Evolutionary conservation across 1,139 yeast genomes (phyloP), one percentile per base, ranked within the genome.

Genomic region (Blastobotrys petasosporus): DNA sequence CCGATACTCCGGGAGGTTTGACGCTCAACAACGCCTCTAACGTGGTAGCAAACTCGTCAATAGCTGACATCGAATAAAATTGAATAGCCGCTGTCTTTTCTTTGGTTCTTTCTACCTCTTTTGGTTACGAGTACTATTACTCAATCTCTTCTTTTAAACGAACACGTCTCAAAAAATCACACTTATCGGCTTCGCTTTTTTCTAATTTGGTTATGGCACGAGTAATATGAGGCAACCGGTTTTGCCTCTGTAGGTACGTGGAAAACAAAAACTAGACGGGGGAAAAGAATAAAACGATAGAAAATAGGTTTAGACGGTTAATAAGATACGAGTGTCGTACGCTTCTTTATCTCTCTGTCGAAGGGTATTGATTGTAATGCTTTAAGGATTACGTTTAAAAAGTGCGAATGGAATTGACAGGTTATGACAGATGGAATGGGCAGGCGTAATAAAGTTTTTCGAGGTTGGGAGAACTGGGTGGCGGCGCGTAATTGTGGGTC

Each of bases 1-100:
- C 97, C 32, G 97, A 88, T 48, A 92, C 94, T 50, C 98, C 97
- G 17, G 94, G 94, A 25, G 96, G 82, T 67, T 86, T 87, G 54
- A 86, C 73, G 16, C 12, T 37, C 51, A 82, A 77, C 54, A 90
- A 74, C 62, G 90, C 94, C 57, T 79, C 80, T 59, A 90, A 73
- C 50, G 82, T 75, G 51, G 72, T 67, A 65, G 82, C 85, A 66
- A 86, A 85, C 57, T 80, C 81, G 63, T 80, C 82, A 57, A 53
- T 46, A 13, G 42, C 20, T 2, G 41, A 42, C 37, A 39, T 37
- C 28, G 3, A 29, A 39, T n/a, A 20, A 25, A 3, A 28, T 34
- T 25, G 8, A 16, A 16, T 29, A 10, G 32, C 17, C 34, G n/a
- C 13, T 29, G n/a, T n/a, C n/a, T n/a, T 32, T 31, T 32, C 34